phyloP scores from a whole-genome alignment of 768 basidiomycete species.

The Goffeauzyma gilvescens region DNA sequence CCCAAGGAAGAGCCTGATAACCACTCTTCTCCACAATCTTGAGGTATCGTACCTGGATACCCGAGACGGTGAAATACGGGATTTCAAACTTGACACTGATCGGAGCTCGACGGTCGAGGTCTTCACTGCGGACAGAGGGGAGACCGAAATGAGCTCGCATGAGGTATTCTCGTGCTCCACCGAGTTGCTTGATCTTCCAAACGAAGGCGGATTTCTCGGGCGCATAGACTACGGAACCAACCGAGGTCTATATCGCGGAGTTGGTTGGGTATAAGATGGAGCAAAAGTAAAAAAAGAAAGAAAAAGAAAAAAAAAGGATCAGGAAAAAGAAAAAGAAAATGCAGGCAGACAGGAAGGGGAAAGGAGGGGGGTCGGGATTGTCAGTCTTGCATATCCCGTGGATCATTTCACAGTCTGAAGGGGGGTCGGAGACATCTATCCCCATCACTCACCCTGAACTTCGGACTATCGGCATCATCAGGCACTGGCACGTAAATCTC shows the following conservation, averaged over 20 bases:
- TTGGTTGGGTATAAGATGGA: neutral
- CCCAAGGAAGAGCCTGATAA: conserved; percentile 48
- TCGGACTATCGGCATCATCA: conserved; percentile 93
- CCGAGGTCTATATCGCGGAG: conserved; percentile 51
- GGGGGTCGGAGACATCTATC: neutral
- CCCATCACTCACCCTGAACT: conserved; percentile 55
- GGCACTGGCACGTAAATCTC: conserved; percentile 98
- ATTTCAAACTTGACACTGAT: conserved; percentile 97
- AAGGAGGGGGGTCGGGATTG: too few species aligned
- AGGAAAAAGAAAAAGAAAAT: neutral
- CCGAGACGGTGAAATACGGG: conserved; percentile 96
- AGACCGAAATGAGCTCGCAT: conserved; percentile 97
- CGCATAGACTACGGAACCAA: conserved; percentile 86
- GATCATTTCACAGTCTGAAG: too few species aligned
- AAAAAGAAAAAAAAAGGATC: neutral
- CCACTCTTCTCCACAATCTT: conserved; percentile 98
- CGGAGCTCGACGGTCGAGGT: conserved; percentile 73
- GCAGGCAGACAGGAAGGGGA: too few species aligned
- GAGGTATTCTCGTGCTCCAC: conserved; percentile 84
- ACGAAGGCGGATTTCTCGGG: conserved; percentile 97
- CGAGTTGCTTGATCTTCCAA: conserved; percentile 98
- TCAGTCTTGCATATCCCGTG: too few species aligned
- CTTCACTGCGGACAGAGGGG: conserved; percentile 76
- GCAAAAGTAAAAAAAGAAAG: too few species aligned
- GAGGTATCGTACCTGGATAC: conserved; percentile 90